phyloP scores from a whole-genome alignment of 2,329 filamentous ascomycete species.

The Aspergillus texensis region DNA sequence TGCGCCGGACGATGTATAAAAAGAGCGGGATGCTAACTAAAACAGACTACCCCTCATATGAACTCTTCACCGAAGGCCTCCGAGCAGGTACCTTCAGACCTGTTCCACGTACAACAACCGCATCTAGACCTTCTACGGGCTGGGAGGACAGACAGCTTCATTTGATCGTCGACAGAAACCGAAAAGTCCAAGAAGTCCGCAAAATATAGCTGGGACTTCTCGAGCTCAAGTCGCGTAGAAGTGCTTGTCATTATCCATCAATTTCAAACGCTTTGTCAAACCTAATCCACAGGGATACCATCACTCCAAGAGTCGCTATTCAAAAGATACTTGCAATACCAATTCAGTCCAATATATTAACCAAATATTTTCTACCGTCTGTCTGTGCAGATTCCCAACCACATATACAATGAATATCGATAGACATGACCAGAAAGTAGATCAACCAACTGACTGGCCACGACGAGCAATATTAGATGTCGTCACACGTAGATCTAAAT shows the following conservation, averaged over 20 bases:
- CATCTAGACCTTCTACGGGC: slow-evolving; percentile 27
- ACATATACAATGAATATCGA: neutral
- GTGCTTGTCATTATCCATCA: neutral
- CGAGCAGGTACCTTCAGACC: slow-evolving; percentile 59
- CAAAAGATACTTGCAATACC: neutral
- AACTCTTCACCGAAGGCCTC: slow-evolving; percentile 65
- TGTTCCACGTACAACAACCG: slow-evolving; percentile 16
- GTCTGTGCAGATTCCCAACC: neutral
- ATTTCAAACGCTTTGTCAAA: neutral
- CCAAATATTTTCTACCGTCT: neutral
- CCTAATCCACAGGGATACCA: neutral
- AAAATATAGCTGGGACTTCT: slow-evolving; percentile 44
- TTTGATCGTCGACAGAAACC: slow-evolving; percentile 62
- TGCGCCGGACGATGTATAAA: neutral
- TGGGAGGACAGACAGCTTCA: slow-evolving; percentile 61
- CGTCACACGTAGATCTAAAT: slow-evolving; percentile 2
- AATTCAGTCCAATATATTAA: neutral
- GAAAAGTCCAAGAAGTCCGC: slow-evolving; percentile 61
- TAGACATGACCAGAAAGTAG: neutral
- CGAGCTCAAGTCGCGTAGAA: neutral
- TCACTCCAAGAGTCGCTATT: neutral
- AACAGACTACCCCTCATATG: slow-evolving; percentile 69
- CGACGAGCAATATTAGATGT: neutral
- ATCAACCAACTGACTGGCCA: neutral
- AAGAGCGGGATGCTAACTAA: neutral